A percentile compares a stretch with the other conserved stretches of the same genome.
Conservation (phyloP, 2,329 filamentous ascomycete genomes). For the Aspergillus japonicus region DNA sequence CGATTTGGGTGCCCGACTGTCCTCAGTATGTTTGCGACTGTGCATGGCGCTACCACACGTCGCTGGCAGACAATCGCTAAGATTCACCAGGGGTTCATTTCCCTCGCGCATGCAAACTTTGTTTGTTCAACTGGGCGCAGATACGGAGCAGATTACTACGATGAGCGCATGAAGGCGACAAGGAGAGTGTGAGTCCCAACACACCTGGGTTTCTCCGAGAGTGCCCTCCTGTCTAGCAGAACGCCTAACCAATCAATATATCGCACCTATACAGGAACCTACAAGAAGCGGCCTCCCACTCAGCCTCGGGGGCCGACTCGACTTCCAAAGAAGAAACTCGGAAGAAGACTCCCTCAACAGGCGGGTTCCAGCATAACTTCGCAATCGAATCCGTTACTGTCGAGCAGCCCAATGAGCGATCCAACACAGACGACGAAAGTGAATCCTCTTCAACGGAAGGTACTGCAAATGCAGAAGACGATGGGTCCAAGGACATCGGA, state of each 20-base stretch:
- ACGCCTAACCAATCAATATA: slow-evolving; percentile 2
- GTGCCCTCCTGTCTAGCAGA: neutral
- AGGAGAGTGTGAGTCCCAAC: slow-evolving; percentile 38
- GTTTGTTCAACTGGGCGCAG: slow-evolving; percentile 45
- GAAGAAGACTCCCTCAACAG: slow-evolving; percentile 5
- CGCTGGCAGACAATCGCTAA: slow-evolving; percentile 5
- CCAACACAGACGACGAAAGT: slow-evolving; percentile 3
- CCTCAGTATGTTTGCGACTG: slow-evolving; percentile 35
- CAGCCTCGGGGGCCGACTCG: neutral
- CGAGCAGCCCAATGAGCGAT: slow-evolving; percentile 7
- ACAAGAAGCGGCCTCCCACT: slow-evolving; percentile 3
- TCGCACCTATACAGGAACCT: slow-evolving; percentile 13
- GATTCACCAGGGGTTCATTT: slow-evolving; percentile 45
- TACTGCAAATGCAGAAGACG: neutral
- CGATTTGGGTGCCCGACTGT: slow-evolving; percentile 37
- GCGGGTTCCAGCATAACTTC: slow-evolving; percentile 10
- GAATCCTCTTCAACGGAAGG: neutral
- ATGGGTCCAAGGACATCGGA: neutral
- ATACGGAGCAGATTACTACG: slow-evolving; percentile 52
- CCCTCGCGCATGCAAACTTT: slow-evolving; percentile 51
- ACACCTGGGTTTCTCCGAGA: neutral
- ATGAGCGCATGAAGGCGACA: slow-evolving; percentile 51
- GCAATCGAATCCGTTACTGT: slow-evolving; percentile 9
- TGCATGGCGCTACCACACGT: neutral
- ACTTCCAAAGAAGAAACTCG: neutral